Conservation (phyloP, 108 stramenopile species). For the Schizochytrium sp. region DNA sequence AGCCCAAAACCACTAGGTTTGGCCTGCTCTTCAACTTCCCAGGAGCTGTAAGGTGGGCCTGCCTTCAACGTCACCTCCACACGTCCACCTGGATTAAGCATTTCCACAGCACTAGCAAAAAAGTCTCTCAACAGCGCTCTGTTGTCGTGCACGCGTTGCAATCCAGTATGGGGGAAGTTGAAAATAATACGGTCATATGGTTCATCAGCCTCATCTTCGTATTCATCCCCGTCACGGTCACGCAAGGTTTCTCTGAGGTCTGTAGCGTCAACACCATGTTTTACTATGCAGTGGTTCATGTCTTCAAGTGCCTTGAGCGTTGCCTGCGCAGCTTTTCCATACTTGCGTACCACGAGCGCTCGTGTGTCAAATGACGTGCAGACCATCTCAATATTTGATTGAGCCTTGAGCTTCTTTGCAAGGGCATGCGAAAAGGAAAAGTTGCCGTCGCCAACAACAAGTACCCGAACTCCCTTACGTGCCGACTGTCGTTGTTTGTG, state of each 20-base stretch:
- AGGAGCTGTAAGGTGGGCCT: constrained; percentile 67
- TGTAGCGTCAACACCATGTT: constrained; percentile 39
- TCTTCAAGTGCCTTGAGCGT: neutral
- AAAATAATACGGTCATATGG: constrained; percentile 68
- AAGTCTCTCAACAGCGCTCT: constrained; percentile 70
- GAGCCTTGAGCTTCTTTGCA: constrained; percentile 5
- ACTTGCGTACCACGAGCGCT: neutral
- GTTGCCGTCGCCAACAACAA: constrained; percentile 50
- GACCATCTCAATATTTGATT: neutral
- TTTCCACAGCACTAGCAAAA: constrained; percentile 66
- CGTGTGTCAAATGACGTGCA: constrained; percentile 43
- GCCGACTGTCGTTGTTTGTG: too few species aligned
- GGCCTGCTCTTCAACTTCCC: constrained; percentile 68
- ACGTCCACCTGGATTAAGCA: constrained; percentile 52
- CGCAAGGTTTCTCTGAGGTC: neutral
- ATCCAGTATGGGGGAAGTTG: constrained; percentile 73
- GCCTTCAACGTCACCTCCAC: constrained; percentile 71
- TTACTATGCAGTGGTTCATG: neutral
- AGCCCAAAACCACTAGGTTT: constrained; percentile 63
- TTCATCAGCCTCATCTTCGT: too few species aligned
- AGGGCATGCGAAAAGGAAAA: constrained; percentile 22
- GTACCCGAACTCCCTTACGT: neutral
- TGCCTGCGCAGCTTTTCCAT: neutral
- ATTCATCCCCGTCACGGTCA: neutral
- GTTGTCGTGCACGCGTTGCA: constrained; percentile 72